Base-by-base conservation (phyloP, 805 yeast species). In the Lachancea sp. region DNA sequence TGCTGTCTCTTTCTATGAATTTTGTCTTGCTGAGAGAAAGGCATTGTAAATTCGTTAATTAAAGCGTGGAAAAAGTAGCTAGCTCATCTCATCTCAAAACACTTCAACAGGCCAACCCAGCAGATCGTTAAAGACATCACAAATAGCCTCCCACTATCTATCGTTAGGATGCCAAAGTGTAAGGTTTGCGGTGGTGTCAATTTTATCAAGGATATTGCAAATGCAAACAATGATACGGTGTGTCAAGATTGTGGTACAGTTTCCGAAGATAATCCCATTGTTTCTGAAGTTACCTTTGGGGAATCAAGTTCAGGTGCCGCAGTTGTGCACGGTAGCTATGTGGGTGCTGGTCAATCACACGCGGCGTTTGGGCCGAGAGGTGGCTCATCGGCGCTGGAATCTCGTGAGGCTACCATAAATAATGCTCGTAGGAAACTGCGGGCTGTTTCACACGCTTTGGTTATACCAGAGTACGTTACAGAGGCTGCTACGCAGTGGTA, bases 221-320 rank as follows among this genome's bases (percentile, higher is more conserved):
- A 78, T 11, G 79, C 83, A 0, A 78, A 90, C 3, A 82, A 85
- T 2, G 96, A 88, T 63, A 61, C 86, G 26, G 82, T 88, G 11
- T 93, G 99, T 70, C 70, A 74, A 33, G 62, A 66, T 29, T 93
- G 99, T 77, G 97, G 97, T 63, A 69, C 79, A 17, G 97, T 93
- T 26, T 76, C 77, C 47, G 95, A 88, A 52, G 98, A 90, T 59
- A 85, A 88, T 56, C 95, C 95, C 17, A 91, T 93, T 53, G 98
- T 95, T 10, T 81, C 95, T 7, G 99, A 93, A 61, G 93, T 95
- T 44, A 85, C 93, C 11, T 93, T 90, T 68, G 93, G 95, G 36
- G 99, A 95, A 59, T 75, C 90, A 2, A 75, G 95, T 16, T 75
- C 83, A 20, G 99, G 99, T 55, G 97, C 96, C 12, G 96, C 99